Evolutionary conservation across 805 yeast species (phyloP), one percentile per base, ranked within the genome.

Genomic region (Zygosaccharomyces pseudorouxii): DNA sequence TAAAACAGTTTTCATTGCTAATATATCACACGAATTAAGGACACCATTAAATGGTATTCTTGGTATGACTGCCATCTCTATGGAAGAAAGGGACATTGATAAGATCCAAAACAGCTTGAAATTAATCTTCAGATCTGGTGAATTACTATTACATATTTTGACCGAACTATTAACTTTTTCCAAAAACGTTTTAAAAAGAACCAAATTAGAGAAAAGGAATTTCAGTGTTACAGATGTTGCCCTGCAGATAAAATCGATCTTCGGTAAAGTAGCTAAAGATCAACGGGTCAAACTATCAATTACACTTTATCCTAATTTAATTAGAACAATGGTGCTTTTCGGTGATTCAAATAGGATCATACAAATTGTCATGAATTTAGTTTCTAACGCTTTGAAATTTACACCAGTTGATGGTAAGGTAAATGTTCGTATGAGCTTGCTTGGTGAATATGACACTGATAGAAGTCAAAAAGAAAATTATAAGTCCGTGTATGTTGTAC

Each of bases 11-110:
- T 89, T 89, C 63, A 84, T 89, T 59, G 96, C 97, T 2, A 87
- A 90, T 56, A 89, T 89, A 14, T 87, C 96, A 0, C 97, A 89
- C 65, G 99, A 93, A 70, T 74, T 93, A 61, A 79, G 98, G 57
- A 93, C 98, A 0, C 99, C 99, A 1, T 72, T 93, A 53, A 93
- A 93, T 65, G 99, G 99, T 63, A 93, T 93, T 37, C 71, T 93
- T 47, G 98, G 98, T 54, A 87, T 92, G 90, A 87, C 97, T 0
- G 86, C 95, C 2, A 85, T 92, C 48, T 90, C 96, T 5, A 81
- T 89, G 86, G 93, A 86, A 18, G 98, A 93, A 63, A 74, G 73
- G 25, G 92, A 87, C 55, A 74, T 75, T 4, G 67, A 72, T 11
- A 80, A 82, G 55, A 81, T 89, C 11, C 84, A 85, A 58, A 82